A percentile compares a stretch with the other conserved stretches of the same genome.
These are phyloP conservation scores for Penicillium paneum DNA, from an alignment of 2,329 filamentous ascomycete species.

Conservation along the genomic window DNA sequence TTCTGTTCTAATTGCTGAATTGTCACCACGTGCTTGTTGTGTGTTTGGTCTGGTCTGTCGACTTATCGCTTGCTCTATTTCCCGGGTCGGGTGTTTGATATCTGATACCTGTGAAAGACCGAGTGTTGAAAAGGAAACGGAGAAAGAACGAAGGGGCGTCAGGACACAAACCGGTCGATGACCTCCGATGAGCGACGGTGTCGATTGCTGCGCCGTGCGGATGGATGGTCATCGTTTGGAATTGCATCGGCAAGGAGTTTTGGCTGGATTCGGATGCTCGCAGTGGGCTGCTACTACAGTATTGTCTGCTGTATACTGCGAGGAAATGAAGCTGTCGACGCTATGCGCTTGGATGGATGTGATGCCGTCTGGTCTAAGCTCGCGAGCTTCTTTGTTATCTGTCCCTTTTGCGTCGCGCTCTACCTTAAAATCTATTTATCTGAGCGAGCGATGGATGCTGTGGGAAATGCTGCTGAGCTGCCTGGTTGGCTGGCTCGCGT, in stretches of 20 bases:
- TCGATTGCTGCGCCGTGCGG: background rate
- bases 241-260: constrained; percentile 3
- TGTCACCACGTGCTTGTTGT: background rate
- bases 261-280: constrained; percentile 2
- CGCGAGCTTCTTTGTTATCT: background rate
- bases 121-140: background rate
- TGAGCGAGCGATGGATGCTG: background rate
- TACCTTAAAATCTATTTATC: background rate
- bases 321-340: background rate
- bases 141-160: background rate
- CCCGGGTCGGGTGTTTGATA: background rate
- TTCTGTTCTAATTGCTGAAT: constrained; percentile 55
- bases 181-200: background rate
- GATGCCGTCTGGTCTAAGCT: background rate
- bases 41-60: background rate
- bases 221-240: background rate
- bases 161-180: background rate
- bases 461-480: constrained; percentile 4
- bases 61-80: background rate
- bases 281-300: background rate
- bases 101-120: background rate
- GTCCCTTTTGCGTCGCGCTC: background rate
- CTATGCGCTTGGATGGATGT: background rate
- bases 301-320: background rate
- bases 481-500: background rate